Evolutionary conservation across 805 yeast genomes (phyloP).

Genomic region (Saturnispora serradocipensis): DNA sequence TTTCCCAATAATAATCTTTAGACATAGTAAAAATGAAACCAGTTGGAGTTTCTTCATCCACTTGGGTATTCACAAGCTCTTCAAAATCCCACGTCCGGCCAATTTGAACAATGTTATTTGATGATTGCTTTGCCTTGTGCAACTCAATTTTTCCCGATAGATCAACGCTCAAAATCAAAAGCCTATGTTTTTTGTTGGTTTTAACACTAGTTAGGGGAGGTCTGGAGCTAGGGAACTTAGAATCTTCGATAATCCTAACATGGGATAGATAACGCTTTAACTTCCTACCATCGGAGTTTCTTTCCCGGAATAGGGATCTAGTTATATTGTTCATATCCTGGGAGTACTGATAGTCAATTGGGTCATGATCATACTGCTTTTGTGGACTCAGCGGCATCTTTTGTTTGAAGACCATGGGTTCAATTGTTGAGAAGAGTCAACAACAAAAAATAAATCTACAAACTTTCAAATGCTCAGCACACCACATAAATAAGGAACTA

Average conservation of each 20-base stretch:
- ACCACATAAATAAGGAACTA: too few relatives aligned
- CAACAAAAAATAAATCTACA: background rate
- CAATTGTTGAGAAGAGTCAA: background rate
- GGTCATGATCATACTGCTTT: background rate
- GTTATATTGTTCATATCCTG: slow-evolving; percentile 42
- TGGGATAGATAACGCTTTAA: slow-evolving; percentile 66
- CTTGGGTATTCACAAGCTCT: slow-evolving; percentile 51
- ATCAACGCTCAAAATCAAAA: slow-evolving; percentile 53
- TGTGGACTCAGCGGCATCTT: background rate
- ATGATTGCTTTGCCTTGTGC: slow-evolving; percentile 79
- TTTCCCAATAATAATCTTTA: slow-evolving; percentile 80
- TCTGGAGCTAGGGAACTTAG: slow-evolving; percentile 54
- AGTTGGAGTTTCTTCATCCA: slow-evolving; percentile 41
- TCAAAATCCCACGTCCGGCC: slow-evolving; percentile 89
- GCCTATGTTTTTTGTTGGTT: slow-evolving; percentile 49
- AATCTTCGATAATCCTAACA: slow-evolving; percentile 64
- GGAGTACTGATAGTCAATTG: slow-evolving; percentile 36
- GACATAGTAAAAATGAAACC: slow-evolving; percentile 57
- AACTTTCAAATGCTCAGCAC: background rate
- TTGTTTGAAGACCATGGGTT: too few relatives aligned
- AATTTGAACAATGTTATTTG: slow-evolving; percentile 69
- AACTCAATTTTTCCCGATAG: slow-evolving; percentile 55
- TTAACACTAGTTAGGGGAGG: slow-evolving; percentile 50
- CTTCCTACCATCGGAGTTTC: slow-evolving; percentile 33
- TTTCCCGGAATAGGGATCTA: slow-evolving; percentile 39